Evolutionary conservation across 768 basidiomycete genomes (phyloP), one percentile per base, ranked within the genome.

Genomic region (Cubamyces lactineus): DNA sequence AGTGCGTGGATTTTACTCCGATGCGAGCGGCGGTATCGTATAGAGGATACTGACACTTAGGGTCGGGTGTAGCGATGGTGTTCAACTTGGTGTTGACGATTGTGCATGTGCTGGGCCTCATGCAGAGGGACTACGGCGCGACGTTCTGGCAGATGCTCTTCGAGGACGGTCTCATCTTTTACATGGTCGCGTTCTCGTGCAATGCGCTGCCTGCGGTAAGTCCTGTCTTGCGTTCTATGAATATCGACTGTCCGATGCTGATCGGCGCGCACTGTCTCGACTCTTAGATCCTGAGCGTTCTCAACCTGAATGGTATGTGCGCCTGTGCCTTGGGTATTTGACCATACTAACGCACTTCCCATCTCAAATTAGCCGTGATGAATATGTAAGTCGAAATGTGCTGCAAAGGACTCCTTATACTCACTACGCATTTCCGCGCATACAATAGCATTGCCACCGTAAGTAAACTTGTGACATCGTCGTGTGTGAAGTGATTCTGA

Each of bases 91-190:
- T 82, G 41, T 86, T 89, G 62, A 75, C 88, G 23, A 66, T 79
- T 13, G 80, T 85, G 64, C 87, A 86, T 0, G 77, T 82, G 12
- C 64, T 83, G 24, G 82, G 84, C 1, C 77, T 89, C 28, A 69
- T 63, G 53, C 67, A 66, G 24, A 78, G 80, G 66, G 81, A 84
- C 19, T 76, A 79, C 5, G 77, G 82, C 48, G 86, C 84, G 4
- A 84, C 80, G 61, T 77, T 91, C n/a, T 88, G 87, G 81, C 79
- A 81, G 66, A 73, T 91, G 49, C 81, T 91, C 53, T 88, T 89
- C 74, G 79, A 82, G n/a, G 88, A 90, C 66, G 89, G 89, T 19
- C 75, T 91, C 47, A 82, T 88, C 6, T 89, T 86, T 69, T 89
- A 89, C 68, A 60, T 88, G 26, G 75, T 87, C 42, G 83, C 87